Evolutionary conservation across 2,329 filamentous ascomycete species (phyloP).

Genomic region (Pezizomycotina sp.): DNA sequence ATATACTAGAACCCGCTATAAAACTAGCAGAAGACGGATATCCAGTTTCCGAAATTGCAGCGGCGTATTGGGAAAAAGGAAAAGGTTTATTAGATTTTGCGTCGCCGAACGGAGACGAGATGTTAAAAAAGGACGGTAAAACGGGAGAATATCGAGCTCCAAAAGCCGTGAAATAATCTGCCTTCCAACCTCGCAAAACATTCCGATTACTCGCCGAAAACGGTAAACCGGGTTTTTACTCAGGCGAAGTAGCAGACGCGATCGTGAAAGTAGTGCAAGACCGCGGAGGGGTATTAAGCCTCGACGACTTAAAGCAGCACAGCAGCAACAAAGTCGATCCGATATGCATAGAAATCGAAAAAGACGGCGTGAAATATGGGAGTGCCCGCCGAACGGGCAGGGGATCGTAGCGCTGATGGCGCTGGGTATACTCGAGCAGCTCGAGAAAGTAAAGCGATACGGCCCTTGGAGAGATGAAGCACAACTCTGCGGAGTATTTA

Average conservation of each 20-base stretch:
- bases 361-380: conserved; percentile 59
- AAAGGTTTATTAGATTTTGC: conserved; percentile 50
- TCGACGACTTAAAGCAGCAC: conserved; percentile 69
- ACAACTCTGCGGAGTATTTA: conserved; percentile 62
- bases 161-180: too few species aligned
- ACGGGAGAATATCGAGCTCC: conserved; percentile 82
- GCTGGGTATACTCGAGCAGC: conserved; percentile 72
- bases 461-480: conserved; percentile 41
- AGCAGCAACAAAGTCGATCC: conserved; percentile 69
- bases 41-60: conserved; percentile 67
- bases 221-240: conserved; percentile 83
- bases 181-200: conserved; percentile 60
- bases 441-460: conserved; percentile 63
- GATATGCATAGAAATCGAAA: conserved; percentile 45
- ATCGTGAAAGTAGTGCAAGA: conserved; percentile 62
- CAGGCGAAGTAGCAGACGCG: conserved; percentile 63
- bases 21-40: conserved; percentile 76
- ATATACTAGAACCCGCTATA: conserved; percentile 70
- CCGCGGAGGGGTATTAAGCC: conserved; percentile 58
- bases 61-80: conserved; percentile 49
- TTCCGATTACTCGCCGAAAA: conserved; percentile 63
- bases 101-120: conserved; percentile 72
- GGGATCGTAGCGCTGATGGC: conserved; percentile 92
- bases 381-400: conserved; percentile 92
- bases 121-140: conserved; percentile 62